Percentiles rank a stretch among this genome's conserved stretches.
These are phyloP conservation scores for Hypoxylon fragiforme DNA, from an alignment of 495 filamentous ascomycete species.

Conservation along the genomic window DNA sequence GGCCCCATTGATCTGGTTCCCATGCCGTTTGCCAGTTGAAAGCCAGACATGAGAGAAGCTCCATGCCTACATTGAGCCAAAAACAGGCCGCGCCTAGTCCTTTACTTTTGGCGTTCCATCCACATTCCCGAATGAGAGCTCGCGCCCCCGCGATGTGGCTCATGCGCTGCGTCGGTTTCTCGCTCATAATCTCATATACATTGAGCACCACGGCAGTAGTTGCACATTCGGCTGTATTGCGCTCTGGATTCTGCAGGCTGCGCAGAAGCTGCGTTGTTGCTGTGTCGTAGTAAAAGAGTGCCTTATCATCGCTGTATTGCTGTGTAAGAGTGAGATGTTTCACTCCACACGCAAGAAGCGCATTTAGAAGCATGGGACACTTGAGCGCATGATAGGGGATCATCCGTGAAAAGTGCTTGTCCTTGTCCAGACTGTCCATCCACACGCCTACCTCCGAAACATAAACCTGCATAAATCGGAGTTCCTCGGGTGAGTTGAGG, in stretches of 20 bases:
- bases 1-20: conserved; percentile 89
- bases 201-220: conserved; percentile 86
- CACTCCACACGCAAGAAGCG: conserved; percentile 86
- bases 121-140: conserved; percentile 87
- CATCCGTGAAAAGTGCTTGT: conserved; percentile 85
- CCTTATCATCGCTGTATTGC: conserved; percentile 75
- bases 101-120: conserved; percentile 78
- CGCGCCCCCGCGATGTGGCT: conserved; percentile 86
- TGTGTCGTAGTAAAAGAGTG: conserved; percentile 78
- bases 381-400: conserved; percentile 79
- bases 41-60: conserved; percentile 82
- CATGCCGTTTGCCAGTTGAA: conserved; percentile 88
- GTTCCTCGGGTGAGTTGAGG: conserved; percentile 73
- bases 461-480: conserved; percentile 86
- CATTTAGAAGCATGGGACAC: conserved; percentile 90
- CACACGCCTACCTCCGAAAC: conserved; percentile 88
- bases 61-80: conserved; percentile 91
- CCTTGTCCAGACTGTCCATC: conserved; percentile 90
- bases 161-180: conserved; percentile 72
- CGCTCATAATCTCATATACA: conserved; percentile 89
- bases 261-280: conserved; percentile 74
- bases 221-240: conserved; percentile 86
- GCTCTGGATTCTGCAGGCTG: conserved; percentile 75
- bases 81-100: conserved; percentile 90
- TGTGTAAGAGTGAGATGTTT: conserved; percentile 76